Base-by-base conservation (phyloP, 164 flowering plant species). In the Nymphaea colorata region DNA sequence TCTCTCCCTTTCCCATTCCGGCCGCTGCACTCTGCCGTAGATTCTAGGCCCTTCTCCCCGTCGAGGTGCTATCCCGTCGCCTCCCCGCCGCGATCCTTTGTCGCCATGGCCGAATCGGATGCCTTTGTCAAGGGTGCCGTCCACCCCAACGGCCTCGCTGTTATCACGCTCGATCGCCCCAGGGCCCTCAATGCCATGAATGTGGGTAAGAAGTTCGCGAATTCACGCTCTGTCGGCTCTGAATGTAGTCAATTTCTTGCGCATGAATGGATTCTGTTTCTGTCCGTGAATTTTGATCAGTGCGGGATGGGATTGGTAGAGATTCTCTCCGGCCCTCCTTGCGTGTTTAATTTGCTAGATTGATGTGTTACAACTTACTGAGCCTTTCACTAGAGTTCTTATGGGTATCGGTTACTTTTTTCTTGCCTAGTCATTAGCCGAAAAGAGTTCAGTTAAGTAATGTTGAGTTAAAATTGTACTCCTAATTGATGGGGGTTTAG, bases 131-230 rank as follows among this genome's bases (percentile, higher is more conserved):
- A 80, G 73, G 93, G 96, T 44, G 78, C 11, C 57, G 85, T 93
- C 36, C 80, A 76, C 70, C 92, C 93, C 3, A 91, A 89, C 68
- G 98, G 98, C 68, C 81, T 91, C 69, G 96, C 91, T 1, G 80
- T 94, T 44, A 82, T 94, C 86, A 91, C 98, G 60, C 93, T 93
- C 75, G 97, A 93, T 77, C 96, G 97, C 53, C 93, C 97, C 75
- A 89, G 83, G 75, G 91, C 98, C 57, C 97, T 93, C 75, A 91
- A 91, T 72, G 96, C 97, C 78, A 93, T 93, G 97, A 86, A 85
- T 67, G 45, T 89, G 82, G 97, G 98, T 91, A 61, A n/a, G 7
- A 47, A 47, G 12, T 47, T 7, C 12, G 55, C 55, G 2, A 12
- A 47, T 3, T 53, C 51, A 18, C 57, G 44, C 59, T 43, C 10